phyloP scores from a whole-genome alignment of 139 green algal genomes.

The Chlorella sp. region DNA sequence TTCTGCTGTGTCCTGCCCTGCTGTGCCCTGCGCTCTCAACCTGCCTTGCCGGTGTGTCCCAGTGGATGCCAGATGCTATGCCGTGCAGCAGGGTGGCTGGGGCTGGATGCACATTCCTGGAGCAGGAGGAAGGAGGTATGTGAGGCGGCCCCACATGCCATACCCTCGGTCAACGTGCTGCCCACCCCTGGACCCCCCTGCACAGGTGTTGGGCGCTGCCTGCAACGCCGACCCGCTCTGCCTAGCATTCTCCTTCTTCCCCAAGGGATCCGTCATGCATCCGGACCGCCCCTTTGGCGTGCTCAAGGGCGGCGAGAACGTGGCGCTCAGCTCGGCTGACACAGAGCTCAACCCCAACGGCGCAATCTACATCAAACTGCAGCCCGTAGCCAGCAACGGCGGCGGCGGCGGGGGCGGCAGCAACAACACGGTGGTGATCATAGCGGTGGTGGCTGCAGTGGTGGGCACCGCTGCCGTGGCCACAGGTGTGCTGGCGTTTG shows the following conservation, averaged over 20 bases:
- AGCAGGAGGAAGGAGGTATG: not conserved
- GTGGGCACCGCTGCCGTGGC: conserved; percentile 8
- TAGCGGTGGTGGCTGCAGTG: conserved; percentile 14
- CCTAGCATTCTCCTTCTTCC: conserved; percentile 39
- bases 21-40: not conserved
- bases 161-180: no score
- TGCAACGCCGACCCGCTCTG: conserved; percentile 34
- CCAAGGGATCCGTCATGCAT: not conserved
- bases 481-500: not conserved
- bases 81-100: no score
- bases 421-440: not conserved
- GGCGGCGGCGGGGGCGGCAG: not conserved
- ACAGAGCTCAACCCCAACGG: conserved; percentile 43
- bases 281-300: not conserved
- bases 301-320: conserved; percentile 33
- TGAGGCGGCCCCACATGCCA: no score
- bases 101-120: no score
- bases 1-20: not conserved
- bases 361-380: conserved; percentile 42
- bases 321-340: not conserved
- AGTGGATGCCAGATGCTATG: no score
- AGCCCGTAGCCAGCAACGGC: not conserved
- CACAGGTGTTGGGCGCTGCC: not conserved
- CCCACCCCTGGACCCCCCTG: not conserved
- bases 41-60: no score